Conservation (phyloP, 73 alveolate genomes). For the Urostyla sp. region DNA sequence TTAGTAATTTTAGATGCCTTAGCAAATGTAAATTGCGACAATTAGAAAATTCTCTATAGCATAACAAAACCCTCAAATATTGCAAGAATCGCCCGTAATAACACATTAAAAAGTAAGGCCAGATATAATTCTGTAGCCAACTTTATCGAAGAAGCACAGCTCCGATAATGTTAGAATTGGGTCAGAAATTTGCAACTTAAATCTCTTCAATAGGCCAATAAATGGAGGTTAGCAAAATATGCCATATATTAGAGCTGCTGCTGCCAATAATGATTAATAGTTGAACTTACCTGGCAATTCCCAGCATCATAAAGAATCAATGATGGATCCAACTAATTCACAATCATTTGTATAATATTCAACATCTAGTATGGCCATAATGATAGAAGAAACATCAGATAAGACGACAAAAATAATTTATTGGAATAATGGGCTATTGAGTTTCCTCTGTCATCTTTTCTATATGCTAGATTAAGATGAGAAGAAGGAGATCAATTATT, state of each 20-base stretch:
- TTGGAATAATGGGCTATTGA: conserved; percentile 37
- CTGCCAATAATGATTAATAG: conserved; percentile 11
- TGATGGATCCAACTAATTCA: conserved; percentile 11
- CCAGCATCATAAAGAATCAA: conserved; percentile 20
- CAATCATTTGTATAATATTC: too few relatives aligned
- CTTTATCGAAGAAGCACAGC: background rate
- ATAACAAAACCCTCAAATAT: background rate
- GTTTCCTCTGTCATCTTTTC: conserved; percentile 23
- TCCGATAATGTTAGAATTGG: too few relatives aligned
- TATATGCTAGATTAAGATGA: background rate
- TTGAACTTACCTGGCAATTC: background rate
- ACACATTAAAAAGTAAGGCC: background rate
- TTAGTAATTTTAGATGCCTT: too few relatives aligned
- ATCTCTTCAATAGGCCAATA: too few relatives aligned
- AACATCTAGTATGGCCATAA: too few relatives aligned
- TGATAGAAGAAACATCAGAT: background rate
- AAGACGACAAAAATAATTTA: conserved; percentile 14
- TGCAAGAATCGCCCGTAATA: background rate
- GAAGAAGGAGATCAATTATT: conserved; percentile 30
- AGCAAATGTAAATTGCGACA: too few relatives aligned
- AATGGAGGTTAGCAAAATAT: too few relatives aligned
- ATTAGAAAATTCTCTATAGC: background rate
- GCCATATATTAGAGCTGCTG: conserved; percentile 11
- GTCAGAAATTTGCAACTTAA: too few relatives aligned
- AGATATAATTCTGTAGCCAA: background rate